Evolutionary conservation across 1,284 basidiomycete genomes (phyloP).

Genomic region (Sporisorium reilianum): DNA sequence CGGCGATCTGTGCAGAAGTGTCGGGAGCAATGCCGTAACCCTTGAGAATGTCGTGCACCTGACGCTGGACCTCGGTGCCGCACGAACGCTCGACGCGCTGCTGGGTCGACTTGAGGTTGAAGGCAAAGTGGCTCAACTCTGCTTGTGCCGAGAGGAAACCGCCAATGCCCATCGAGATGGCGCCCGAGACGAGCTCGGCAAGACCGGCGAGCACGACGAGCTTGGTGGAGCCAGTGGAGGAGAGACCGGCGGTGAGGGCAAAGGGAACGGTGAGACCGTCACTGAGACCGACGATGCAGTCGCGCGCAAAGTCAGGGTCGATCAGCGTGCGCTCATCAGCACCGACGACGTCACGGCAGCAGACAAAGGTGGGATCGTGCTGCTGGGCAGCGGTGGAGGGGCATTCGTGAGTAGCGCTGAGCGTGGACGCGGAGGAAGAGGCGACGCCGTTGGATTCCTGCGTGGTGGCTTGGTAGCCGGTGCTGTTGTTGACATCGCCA

Average conservation of each 20-base stretch:
- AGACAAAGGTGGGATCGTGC: conserved; percentile 66
- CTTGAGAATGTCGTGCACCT: conserved; percentile 87
- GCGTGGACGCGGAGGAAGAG: conserved; percentile 40
- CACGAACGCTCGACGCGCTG: conserved; percentile 88
- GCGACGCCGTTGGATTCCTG: conserved; percentile 12
- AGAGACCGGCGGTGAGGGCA: conserved; percentile 78
- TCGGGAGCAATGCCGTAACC: conserved; percentile 88
- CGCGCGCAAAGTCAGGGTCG: conserved; percentile 85
- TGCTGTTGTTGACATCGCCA: too few species aligned
- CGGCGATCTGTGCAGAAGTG: conserved; percentile 82
- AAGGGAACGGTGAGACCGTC: conserved; percentile 86
- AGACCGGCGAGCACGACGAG: conserved; percentile 91
- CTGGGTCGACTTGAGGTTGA: conserved; percentile 66
- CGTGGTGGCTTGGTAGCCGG: conserved; percentile 28
- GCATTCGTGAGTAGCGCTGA: conserved; percentile 32
- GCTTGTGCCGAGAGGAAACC: conserved; percentile 97
- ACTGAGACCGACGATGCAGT: conserved; percentile 87
- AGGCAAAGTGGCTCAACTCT: conserved; percentile 81
- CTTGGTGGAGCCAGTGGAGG: conserved; percentile 86
- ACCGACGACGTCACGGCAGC: conserved; percentile 83
- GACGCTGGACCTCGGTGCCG: conserved; percentile 92
- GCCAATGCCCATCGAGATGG: conserved; percentile 92
- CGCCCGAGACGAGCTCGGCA: conserved; percentile 75
- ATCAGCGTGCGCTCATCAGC: conserved; percentile 80
- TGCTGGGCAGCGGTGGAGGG: conserved; percentile 22